Evolutionary conservation across 805 yeast genomes (phyloP), one percentile per base, ranked within the genome.

Genomic region (Jamesozyma gamospora): DNA sequence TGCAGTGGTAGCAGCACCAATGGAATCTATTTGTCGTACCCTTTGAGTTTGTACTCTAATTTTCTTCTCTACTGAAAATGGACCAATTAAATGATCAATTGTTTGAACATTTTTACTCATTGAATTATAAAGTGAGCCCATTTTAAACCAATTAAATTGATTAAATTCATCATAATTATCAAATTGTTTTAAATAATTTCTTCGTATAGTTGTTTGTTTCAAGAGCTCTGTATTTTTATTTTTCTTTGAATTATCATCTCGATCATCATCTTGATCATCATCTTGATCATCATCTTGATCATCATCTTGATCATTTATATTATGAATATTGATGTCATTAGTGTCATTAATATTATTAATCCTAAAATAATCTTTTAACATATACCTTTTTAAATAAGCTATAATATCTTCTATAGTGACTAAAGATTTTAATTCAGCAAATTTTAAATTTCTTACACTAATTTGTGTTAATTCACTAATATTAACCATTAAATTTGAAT

Each of bases 81-180:
- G 87, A 0, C 94, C 94, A 39, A 77, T 63, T 44, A 85, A 58
- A 52, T 80, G 83, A 45, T 79, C 82, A 16, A 69, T 62, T 0
- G 75, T 69, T 0, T 68, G 58, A 0, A 82, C 69, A 36, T 69
- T 66, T 3, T 53, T 53, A 41, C 80, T 71, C 27, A 69, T 52
- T 43, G 66, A 57, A 44, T 69, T 61, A 46, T 67, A 74, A 25
- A 76, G 52, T 2, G 71, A 56, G 0, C 87, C 88, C 18, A 80
- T 53, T 37, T 66, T 63, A 29, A 72, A 56, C 85, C 88, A 81
- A 52, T 80, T 70, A 46, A 67, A 68, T 16, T 66, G 65, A 25
- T 66, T 63, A 51, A 75, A 76, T 1, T 51, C 50, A 30, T 58
- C 53, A 39, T 54, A 53, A 11, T 44, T 36, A 2, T 48, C 50